Base-by-base conservation (phyloP, 1,139 yeast species). In the Meyerozyma athensensis region DNA sequence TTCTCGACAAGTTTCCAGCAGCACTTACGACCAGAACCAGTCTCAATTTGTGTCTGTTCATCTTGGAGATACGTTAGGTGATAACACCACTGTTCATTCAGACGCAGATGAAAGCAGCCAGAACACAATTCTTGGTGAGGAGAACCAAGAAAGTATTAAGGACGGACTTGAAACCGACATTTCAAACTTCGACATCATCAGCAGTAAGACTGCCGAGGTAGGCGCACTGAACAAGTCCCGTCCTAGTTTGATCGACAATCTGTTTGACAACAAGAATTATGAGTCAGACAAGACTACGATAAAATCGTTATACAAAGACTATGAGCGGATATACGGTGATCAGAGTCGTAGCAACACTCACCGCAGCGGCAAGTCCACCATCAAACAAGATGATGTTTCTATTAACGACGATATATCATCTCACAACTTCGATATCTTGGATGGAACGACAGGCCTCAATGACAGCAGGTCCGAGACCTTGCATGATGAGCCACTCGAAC, bases 141-240 rank as follows among this genome's bases (percentile, higher is more conserved):
- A 50, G 26, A 55, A 62, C 4, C 59, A 54, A 31, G 53, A 49
- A 26, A 56, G 61, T 10, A 49, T 52, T 14, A 24, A 24, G 13
- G 28, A 4, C n/a, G 28, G 28, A 23, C 34, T 50, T 28, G 63
- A 54, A 13, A 46, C 52, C 33, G 65, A 59, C 23, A 49, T 53
- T 35, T 61, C 65, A 4, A 56, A 58, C 43, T 54, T 58, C 38
- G 67, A 61, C 36, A 41, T 63, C 17, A 56, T 61, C 18, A 61
- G 67, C 40, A 49, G 62, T 7, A 53, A 61, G 39, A 56, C 62
- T 14, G 67, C 65, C 5, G 63, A 59, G 34, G 44, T 64, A 24
- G 66, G 64, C 1, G 55, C 53, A 33, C 36, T 52, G 21, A 59
- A 49, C 36, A 54, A 46, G 9, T 43, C 45, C 19, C 47, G 49